Percentiles rank a stretch among this genome's conserved stretches.
phyloP scores from a whole-genome alignment of 768 basidiomycete species.

The Multifurca ochricompacta region DNA sequence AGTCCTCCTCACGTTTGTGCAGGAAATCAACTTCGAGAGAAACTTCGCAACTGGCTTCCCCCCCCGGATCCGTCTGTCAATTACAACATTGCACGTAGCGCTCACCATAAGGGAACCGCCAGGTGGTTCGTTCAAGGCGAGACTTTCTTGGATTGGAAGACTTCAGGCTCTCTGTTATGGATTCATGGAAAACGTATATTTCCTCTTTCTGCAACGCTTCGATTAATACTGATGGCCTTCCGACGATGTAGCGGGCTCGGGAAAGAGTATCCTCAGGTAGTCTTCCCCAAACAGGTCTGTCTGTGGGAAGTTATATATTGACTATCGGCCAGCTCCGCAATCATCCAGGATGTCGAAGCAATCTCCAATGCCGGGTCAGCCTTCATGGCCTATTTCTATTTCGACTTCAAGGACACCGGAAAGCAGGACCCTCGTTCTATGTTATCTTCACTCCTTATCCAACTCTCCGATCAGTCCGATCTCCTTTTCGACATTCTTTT shows the following conservation, averaged over 20 bases:
- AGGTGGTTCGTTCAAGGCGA: neutral
- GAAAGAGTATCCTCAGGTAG: constrained; percentile 1
- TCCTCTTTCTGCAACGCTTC: neutral
- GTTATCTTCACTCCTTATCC: neutral
- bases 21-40: neutral
- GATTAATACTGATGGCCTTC: neutral
- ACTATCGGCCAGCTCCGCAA: neutral
- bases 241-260: neutral
- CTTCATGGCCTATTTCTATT: too few relatives aligned
- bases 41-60: neutral
- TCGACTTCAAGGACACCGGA: too few relatives aligned
- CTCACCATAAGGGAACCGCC: neutral
- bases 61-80: neutral
- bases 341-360: neutral
- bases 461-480: neutral
- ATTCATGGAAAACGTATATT: neutral
- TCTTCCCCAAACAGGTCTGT: neutral
- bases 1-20: neutral
- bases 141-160: neutral
- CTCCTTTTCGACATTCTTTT: neutral
- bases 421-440: neutral
- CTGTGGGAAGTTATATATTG: neutral
- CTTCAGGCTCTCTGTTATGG: neutral
- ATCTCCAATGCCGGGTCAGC: neutral
- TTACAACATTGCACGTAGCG: neutral